Conservation (phyloP, 164 flowering plant genomes). For the Umbellularia californica region DNA sequence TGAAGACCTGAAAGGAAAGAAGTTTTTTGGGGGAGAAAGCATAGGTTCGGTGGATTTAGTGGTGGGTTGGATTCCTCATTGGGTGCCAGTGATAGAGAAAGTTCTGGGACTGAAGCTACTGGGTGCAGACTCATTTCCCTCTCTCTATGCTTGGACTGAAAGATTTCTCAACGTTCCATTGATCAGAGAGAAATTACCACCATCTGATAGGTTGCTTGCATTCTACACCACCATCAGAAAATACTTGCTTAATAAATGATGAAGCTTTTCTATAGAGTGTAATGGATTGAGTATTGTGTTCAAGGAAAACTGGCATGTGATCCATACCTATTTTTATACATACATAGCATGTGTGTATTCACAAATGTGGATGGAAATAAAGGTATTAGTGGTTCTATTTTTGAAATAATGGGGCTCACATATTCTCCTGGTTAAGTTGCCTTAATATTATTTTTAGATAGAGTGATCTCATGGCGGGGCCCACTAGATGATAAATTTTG, state of each 20-base stretch:
- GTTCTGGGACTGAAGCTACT: neutral
- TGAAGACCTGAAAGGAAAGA: slow-evolving; percentile 8
- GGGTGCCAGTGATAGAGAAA: neutral
- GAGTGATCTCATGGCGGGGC: too few species aligned
- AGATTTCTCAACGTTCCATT: neutral
- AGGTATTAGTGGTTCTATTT: too few species aligned
- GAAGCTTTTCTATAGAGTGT: too few species aligned
- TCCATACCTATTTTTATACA: too few species aligned
- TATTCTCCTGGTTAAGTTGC: too few species aligned
- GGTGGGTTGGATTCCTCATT: neutral
- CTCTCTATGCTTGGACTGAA: neutral
- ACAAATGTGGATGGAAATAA: too few species aligned
- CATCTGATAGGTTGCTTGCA: neutral
- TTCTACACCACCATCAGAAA: neutral
- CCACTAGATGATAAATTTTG: too few species aligned
- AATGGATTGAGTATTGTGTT: too few species aligned
- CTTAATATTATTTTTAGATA: too few species aligned
- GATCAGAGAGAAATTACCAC: neutral
- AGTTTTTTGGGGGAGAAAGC: slow-evolving; percentile 2
- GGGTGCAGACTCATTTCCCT: neutral
- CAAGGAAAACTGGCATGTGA: too few species aligned
- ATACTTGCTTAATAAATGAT: neutral
- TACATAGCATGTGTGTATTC: too few species aligned
- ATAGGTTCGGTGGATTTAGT: neutral
- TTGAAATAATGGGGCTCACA: too few species aligned